These are phyloP conservation scores for Tricholoma hemisulphureum DNA, from an alignment of 768 basidiomycete genomes.

Conservation along the genomic window DNA sequence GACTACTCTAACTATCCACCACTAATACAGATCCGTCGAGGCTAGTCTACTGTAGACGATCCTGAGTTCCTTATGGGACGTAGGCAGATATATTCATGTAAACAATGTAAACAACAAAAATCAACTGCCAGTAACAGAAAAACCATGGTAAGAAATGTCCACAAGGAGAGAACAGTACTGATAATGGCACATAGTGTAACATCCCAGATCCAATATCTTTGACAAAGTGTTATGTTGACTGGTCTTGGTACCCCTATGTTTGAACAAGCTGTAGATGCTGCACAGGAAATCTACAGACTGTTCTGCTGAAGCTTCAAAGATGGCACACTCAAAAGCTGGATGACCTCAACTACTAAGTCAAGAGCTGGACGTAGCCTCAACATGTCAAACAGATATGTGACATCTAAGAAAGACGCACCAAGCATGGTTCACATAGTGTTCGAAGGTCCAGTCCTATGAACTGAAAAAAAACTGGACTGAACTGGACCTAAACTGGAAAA, in stretches of 20 bases:
- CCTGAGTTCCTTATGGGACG: too few relatives aligned
- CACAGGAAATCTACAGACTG: slow-evolving; percentile 2
- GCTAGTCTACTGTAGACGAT: too few relatives aligned
- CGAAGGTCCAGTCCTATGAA: too few relatives aligned
- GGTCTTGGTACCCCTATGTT: slow-evolving; percentile 4
- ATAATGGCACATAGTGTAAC: too few relatives aligned
- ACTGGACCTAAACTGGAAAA: too few relatives aligned
- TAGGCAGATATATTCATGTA: too few relatives aligned
- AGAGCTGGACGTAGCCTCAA: neutral
- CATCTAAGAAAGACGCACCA: slow-evolving; percentile 3
- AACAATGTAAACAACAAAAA: neutral
- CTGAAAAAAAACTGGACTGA: too few relatives aligned
- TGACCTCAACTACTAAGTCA: neutral
- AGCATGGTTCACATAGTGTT: too few relatives aligned
- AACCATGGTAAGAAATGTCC: neutral
- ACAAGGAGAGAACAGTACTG: too few relatives aligned
- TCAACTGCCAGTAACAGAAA: neutral
- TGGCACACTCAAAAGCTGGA: neutral
- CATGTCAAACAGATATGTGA: slow-evolving; percentile 14
- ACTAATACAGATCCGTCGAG: too few relatives aligned
- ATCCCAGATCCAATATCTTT: neutral
- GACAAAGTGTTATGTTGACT: neutral
- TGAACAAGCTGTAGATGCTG: neutral
- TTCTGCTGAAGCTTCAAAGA: neutral
- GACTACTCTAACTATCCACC: too few relatives aligned